Base-by-base conservation (phyloP, 2,329 filamentous ascomycete genomes). In the Botrytis fragariae region DNA sequence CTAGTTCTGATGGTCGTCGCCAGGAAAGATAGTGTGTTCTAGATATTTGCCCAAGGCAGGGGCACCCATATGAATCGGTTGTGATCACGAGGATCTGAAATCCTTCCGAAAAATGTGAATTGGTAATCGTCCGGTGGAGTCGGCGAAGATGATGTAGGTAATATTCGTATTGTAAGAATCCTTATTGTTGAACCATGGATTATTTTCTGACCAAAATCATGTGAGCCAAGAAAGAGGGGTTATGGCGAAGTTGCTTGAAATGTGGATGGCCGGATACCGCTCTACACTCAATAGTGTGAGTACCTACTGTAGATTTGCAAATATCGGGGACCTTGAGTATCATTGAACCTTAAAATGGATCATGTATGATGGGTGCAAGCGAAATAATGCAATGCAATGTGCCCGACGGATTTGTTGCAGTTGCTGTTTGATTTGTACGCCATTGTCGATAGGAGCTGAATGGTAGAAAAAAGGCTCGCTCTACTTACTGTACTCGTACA, bases 391-490 rank as follows among this genome's bases (percentile, higher is more conserved):
- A 54, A 68, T 39, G 32, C 35, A 32, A 67, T 54, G 45, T 67
- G 45, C 35, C 45, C 32, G 45, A 67, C 54, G 45, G 14, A 68
- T 37, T 39, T 67, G 35, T 39, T 54, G 45, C 64, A 22, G n/a
- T 54, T 29, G 35, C 25, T 42, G 16, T 39, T 39, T 67, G 64
- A 37, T 67, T 67, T 39, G 64, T 54, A 39, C 64, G 64, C 44
- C 63, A 67, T 67, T 39, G 64, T 68, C 51, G 48, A 5, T 57
- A 22, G 29, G 18, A 57, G 64, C 64, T 42, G 64, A 57, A 68
- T 57, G 35, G 45, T 29, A 35, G 32, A 8, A 29, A 12, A n/a
- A 10, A 68, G 22, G 54, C 16, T 42, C 64, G 64, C 48, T 25
- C 57, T 57, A 39, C 48, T 68, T 68, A 42, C 9, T 57, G 35